A percentile compares a stretch with the other conserved stretches of the same genome.
Conservation (phyloP, 164 flowering plant genomes). For the Litsea cubeba region DNA sequence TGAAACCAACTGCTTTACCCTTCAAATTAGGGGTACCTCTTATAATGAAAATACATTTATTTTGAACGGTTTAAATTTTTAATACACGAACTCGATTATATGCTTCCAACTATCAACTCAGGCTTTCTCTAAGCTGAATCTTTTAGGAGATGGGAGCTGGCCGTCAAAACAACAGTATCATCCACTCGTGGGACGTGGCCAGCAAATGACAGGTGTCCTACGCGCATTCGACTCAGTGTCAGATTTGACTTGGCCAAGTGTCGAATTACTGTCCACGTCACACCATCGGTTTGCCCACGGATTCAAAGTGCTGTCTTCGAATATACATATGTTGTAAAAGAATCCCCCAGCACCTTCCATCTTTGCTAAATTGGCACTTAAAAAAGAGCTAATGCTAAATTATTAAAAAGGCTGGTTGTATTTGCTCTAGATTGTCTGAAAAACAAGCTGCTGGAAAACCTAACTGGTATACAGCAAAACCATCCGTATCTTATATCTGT, state of each 20-base stretch:
- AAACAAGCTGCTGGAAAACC: slow-evolving; percentile 1
- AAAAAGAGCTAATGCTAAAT: background rate
- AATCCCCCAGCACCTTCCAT: background rate
- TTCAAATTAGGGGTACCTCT: fast-evolving
- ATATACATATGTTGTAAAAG: background rate
- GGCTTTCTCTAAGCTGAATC: too few species aligned
- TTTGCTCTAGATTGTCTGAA: background rate
- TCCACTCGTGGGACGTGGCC: background rate
- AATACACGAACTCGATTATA: fast-evolving
- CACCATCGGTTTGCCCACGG: background rate
- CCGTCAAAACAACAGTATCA: slow-evolving; percentile 4
- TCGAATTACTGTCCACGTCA: background rate
- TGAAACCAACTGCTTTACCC: too few species aligned
- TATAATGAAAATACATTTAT: too few species aligned
- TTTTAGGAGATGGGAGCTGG: background rate
- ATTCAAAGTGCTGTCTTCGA: background rate
- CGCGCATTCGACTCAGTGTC: too few species aligned
- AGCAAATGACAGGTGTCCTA: background rate
- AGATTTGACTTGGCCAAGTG: too few species aligned
- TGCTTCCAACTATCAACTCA: too few species aligned
- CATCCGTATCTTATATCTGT: background rate
- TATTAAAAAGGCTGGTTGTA: background rate
- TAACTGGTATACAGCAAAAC: background rate
- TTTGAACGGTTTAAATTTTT: too few species aligned
- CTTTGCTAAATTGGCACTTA: background rate